Evolutionary conservation across 2,329 filamentous ascomycete genomes (phyloP).

Genomic region (Monilinia laxa): DNA sequence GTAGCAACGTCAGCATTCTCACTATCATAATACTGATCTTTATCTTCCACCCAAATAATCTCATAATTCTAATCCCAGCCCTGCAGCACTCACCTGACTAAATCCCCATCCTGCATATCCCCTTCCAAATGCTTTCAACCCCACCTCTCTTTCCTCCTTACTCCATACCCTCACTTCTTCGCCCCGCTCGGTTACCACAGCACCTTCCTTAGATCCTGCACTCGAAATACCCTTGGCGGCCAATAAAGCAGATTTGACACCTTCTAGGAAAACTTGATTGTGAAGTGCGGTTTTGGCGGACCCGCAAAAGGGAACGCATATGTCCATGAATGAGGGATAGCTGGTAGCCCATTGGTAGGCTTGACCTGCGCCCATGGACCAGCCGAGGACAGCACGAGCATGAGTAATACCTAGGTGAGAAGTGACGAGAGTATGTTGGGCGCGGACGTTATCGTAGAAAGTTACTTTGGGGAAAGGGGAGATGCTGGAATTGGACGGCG

Average conservation of each 20-base stretch:
- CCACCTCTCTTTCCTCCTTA: conserved; percentile 52
- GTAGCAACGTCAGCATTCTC: background rate
- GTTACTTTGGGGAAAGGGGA: conserved; percentile 61
- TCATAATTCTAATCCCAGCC: background rate
- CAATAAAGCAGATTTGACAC: conserved; percentile 60
- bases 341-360: conserved; percentile 60
- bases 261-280: conserved; percentile 67
- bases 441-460: conserved; percentile 68
- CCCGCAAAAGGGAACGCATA: conserved; percentile 65
- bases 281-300: conserved; percentile 63
- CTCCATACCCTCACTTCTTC: conserved; percentile 51
- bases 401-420: conserved; percentile 60
- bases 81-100: conserved; percentile 52
- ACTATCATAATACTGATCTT: no score
- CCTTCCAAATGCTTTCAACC: conserved; percentile 68
- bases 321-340: conserved; percentile 59
- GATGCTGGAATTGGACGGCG: conserved; percentile 60
- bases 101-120: conserved; percentile 83
- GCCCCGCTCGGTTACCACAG: conserved; percentile 42
- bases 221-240: conserved; percentile 56
- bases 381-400: conserved; percentile 62
- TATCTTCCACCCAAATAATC: background rate
- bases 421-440: conserved; percentile 65
- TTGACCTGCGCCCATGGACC: conserved; percentile 70
- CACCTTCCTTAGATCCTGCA: conserved; percentile 49